phyloP scores from a whole-genome alignment of 306 rosid genomes.

The Trifolium repens region DNA sequence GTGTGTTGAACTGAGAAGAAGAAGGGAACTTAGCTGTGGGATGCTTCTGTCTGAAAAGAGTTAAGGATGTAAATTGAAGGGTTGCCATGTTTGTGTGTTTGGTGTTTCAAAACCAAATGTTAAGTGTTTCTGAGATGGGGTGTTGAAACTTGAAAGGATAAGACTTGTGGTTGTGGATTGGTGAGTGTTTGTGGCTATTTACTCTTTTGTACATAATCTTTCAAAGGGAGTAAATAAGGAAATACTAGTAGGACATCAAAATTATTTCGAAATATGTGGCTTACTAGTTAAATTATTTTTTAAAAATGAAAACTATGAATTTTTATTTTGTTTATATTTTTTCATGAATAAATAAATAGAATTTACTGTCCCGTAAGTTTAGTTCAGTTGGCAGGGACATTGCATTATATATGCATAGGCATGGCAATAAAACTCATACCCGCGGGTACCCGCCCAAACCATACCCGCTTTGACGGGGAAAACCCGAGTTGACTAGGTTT shows the following conservation, averaged over 20 bases:
- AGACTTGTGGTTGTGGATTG: constrained; percentile 40
- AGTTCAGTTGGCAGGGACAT: no score
- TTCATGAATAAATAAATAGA: background rate
- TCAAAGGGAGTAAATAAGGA: background rate
- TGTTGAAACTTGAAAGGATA: constrained; percentile 45
- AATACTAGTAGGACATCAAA: background rate
- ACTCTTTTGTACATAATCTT: background rate
- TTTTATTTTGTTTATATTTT: background rate
- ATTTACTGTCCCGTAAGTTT: no score
- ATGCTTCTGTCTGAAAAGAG: constrained; percentile 47
- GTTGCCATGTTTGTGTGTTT: constrained; percentile 55
- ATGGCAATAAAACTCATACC: no score
- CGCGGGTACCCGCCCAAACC: no score
- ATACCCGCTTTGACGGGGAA: no score
- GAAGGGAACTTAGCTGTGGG: constrained; percentile 46
- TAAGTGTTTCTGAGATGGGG: constrained; percentile 29
- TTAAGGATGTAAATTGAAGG: constrained; percentile 57
- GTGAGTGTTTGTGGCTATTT: background rate
- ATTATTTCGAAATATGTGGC: background rate
- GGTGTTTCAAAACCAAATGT: background rate
- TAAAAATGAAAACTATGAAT: background rate
- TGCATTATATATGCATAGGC: no score
- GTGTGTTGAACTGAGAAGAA: constrained; percentile 47
- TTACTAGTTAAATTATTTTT: background rate
- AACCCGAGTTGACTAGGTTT: no score